Evolutionary conservation across 495 filamentous ascomycete species (phyloP), one percentile per base, ranked within the genome.

Genomic region (Lophiostoma macrostomum): DNA sequence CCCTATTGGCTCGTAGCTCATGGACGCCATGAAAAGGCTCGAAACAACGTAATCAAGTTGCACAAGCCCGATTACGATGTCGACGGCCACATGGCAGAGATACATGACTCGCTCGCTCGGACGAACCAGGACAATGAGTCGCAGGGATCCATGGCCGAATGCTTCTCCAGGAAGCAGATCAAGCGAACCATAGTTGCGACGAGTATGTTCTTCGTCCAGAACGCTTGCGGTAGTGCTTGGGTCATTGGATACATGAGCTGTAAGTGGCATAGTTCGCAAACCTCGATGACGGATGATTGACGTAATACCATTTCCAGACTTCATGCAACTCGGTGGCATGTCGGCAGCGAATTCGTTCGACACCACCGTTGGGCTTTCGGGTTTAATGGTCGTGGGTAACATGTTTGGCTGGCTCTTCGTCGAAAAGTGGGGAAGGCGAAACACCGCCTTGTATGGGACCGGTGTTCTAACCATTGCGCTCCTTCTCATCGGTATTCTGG

Each of bases 211-310:
- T 19, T 35, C 29, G n/a, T 19, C 29, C 44, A 48, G 20, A 19
- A 48, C 44, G 18, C 20, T 11, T 6, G 4, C 13, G 44, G 44
- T 22, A 48, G 12, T 14, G 19, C 29, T 18, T 48, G n/a, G 14
- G 44, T 48, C 24, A 19, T 48, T 14, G 44, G 44, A 14, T 48
- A 48, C 29, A 35, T 22, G 29, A 48, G 29, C 29, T 48, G 36
- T n/a, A n/a, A n/a, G n/a, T n/a, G n/a, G n/a, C n/a, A n/a, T n/a
- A n/a, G n/a, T n/a, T n/a, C n/a, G n/a, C n/a, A n/a, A n/a, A n/a
- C n/a, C n/a, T n/a, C n/a, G n/a, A n/a, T n/a, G n/a, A n/a, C n/a
- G n/a, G n/a, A n/a, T n/a, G n/a, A n/a, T n/a, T n/a, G n/a, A n/a
- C n/a, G n/a, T n/a, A n/a, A n/a, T n/a, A n/a, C n/a, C n/a, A n/a